Percentiles rank a stretch among this genome's conserved stretches.
phyloP scores from a whole-genome alignment of 305 asterid genomes.

The Solanum hybrid region DNA sequence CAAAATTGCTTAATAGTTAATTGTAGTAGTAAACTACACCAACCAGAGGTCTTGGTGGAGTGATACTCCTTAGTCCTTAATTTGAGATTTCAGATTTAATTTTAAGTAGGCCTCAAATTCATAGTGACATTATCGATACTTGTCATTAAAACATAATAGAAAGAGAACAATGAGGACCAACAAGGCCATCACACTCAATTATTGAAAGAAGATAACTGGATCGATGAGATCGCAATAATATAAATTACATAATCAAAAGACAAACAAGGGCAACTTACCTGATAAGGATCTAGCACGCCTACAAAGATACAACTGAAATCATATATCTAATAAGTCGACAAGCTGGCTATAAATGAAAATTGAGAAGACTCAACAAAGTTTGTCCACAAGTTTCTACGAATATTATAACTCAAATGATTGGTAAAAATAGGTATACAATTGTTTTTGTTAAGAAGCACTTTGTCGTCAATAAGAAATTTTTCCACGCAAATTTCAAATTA shows the following conservation, averaged over 20 bases:
- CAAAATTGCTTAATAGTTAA: neutral
- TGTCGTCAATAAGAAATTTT: neutral
- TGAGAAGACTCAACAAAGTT: neutral
- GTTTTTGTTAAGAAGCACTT: neutral
- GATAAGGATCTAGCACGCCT: neutral
- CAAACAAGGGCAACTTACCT: neutral
- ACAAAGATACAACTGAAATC: too few species aligned
- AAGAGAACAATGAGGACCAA: neutral
- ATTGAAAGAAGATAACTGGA: neutral
- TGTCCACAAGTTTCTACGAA: neutral
- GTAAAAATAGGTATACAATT: neutral
- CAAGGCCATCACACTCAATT: neutral
- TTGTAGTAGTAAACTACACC: neutral
- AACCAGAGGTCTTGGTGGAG: neutral
- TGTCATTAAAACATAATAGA: too few species aligned
- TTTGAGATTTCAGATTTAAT: neutral
- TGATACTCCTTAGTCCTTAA: neutral
- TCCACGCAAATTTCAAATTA: accelerated
- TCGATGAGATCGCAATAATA: neutral
- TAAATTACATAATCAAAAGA: too few species aligned
- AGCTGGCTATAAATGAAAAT: neutral
- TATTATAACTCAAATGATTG: too few species aligned
- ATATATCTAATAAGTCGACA: too few species aligned
- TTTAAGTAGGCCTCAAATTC: too few species aligned
- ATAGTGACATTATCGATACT: neutral